These are phyloP conservation scores for Malassezia globosa DNA, from an alignment of 1,284 basidiomycete species.

Conservation along the genomic window DNA sequence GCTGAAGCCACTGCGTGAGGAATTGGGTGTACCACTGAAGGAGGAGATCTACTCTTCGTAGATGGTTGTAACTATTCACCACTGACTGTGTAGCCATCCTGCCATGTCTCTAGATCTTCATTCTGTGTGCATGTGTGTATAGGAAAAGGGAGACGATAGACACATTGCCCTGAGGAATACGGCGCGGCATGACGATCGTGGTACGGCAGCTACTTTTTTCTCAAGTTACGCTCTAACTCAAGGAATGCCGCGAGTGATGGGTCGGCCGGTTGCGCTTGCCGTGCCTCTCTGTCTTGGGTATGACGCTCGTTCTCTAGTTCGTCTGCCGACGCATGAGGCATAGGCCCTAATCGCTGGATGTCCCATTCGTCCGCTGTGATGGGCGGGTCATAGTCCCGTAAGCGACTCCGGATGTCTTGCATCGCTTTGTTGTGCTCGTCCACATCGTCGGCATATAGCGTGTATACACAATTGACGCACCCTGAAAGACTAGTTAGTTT, in stretches of 20 bases:
- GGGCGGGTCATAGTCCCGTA: conserved; percentile 53
- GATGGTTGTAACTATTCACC: conserved; percentile 18
- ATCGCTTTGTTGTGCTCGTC: conserved; percentile 58
- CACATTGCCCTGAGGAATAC: background rate
- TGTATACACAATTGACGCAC: conserved; percentile 76
- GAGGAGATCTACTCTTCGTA: conserved; percentile 34
- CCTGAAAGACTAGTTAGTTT: too few relatives aligned
- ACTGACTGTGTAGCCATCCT: background rate
- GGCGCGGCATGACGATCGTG: too few relatives aligned
- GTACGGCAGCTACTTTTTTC: conserved; percentile 17
- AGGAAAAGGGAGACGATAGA: background rate
- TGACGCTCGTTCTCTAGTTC: background rate
- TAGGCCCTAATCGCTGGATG: conserved; percentile 34
- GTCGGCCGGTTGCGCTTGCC: conserved; percentile 29
- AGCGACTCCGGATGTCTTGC: conserved; percentile 52
- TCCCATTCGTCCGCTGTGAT: conserved; percentile 58
- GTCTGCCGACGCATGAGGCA: background rate
- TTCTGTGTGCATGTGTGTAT: too few relatives aligned
- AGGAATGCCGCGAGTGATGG: conserved; percentile 40
- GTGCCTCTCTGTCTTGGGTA: too few relatives aligned
- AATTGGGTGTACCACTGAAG: conserved; percentile 39
- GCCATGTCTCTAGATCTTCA: conserved; percentile 3
- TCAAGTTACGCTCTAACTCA: conserved; percentile 37
- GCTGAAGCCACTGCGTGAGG: conserved; percentile 37
- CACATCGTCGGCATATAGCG: conserved; percentile 67